Evolutionary conservation across 2,329 filamentous ascomycete species (phyloP).

Genomic region (Phaeosphaeria sp.): DNA sequence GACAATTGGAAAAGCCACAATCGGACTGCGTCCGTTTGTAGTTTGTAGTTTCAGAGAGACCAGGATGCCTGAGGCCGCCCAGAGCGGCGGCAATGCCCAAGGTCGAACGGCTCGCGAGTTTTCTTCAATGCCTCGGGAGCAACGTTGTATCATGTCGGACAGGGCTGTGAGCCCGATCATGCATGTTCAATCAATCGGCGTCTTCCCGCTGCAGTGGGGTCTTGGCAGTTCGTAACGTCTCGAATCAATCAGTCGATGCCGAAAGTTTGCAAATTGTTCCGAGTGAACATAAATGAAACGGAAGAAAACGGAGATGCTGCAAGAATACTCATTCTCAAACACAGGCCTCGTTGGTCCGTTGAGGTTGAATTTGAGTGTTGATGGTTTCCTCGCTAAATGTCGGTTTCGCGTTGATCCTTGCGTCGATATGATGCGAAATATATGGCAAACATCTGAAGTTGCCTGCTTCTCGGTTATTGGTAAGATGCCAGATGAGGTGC

Average conservation of each 20-base stretch:
- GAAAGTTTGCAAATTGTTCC: constrained; percentile 8
- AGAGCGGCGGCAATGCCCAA: background rate
- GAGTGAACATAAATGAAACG: constrained; percentile 1
- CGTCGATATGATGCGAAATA: constrained; percentile 7
- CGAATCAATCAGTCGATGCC: background rate
- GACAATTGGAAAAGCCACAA: background rate
- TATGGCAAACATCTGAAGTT: background rate
- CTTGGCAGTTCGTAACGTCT: constrained; percentile 7
- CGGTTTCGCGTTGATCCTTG: constrained; percentile 17
- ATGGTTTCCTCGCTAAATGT: constrained; percentile 10
- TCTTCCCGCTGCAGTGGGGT: constrained; percentile 4
- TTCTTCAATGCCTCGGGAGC: constrained; percentile 13
- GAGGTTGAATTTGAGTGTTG: constrained; percentile 18
- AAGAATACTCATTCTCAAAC: background rate
- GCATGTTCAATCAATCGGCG: constrained; percentile 9
- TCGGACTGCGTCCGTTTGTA: background rate
- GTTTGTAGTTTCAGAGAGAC: background rate
- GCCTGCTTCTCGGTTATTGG: background rate
- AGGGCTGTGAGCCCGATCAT: constrained; percentile 15
- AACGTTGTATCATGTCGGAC: constrained; percentile 17
- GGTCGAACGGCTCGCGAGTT: constrained; percentile 4
- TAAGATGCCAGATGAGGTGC: background rate
- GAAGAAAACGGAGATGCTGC: constrained; percentile 2
- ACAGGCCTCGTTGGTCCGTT: constrained; percentile 5
- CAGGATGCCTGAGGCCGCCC: background rate